Conservation (phyloP, 2,329 filamentous ascomycete genomes). For the Fusarium succisae region DNA sequence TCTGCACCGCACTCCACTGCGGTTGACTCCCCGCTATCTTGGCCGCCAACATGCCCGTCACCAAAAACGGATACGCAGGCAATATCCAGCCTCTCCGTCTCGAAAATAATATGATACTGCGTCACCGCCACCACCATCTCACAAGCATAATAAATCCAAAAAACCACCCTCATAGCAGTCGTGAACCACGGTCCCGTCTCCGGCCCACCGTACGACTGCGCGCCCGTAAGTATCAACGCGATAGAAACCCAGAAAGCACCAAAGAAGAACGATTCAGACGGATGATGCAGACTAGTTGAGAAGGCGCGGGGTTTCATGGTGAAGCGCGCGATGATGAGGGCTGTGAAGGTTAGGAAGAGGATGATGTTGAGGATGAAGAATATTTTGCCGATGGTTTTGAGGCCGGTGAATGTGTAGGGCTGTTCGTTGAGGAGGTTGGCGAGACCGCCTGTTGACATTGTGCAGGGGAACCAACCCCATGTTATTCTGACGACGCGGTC, state of each 20-base stretch:
- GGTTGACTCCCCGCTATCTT: constrained; percentile 11
- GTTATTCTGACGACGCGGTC: constrained; percentile 13
- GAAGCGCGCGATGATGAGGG: constrained; percentile 1
- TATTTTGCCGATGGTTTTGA: constrained; percentile 13
- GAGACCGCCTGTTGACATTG: constrained; percentile 18
- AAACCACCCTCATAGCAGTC: neutral
- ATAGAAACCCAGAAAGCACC: constrained; percentile 15
- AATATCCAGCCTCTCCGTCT: constrained; percentile 11
- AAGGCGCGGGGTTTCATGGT: constrained; percentile 8
- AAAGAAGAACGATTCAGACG: constrained; percentile 18
- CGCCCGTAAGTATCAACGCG: constrained; percentile 7
- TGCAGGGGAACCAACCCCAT: constrained; percentile 19
- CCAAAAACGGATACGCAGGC: constrained; percentile 19
- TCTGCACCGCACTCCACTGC: constrained; percentile 12
- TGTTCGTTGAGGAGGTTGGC: constrained; percentile 18
- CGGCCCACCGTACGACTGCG: constrained; percentile 13
- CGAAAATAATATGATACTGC: constrained; percentile 16
- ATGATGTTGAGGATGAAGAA: constrained; percentile 19
- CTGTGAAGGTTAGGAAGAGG: constrained; percentile 1
- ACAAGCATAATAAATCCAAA: constrained; percentile 26
- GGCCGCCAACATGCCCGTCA: constrained; percentile 11
- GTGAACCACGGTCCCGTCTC: constrained; percentile 3
- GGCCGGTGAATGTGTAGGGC: constrained; percentile 1
- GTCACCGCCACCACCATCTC: constrained; percentile 14
- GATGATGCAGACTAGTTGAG: constrained; percentile 11